Evolutionary conservation across 176 grass and related monocot species (phyloP), one percentile per base, ranked within the genome.

Genomic region (Raddia distichophylla): DNA sequence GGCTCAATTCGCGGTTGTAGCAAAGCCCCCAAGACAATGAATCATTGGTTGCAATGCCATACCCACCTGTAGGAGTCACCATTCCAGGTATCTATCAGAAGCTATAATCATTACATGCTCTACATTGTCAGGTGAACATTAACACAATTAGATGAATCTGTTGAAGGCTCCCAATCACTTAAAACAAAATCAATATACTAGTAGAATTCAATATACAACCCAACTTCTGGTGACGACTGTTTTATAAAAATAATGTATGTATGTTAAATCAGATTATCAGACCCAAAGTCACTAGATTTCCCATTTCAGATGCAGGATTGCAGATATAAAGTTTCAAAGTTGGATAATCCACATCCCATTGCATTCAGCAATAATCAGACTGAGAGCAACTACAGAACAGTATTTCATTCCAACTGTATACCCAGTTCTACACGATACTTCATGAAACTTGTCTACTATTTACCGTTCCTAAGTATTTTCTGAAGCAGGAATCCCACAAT

Each of bases 1-100:
- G 91, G 87, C 94, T 94, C 89, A 97, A 53, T 77, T 97, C 91
- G 52, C 79, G 89, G 51, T 90, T 97, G 86, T 94, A 97, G 80
- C 94, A 97, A 66, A 97, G 76, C 56, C 91, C 94, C 85, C 91
- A 97, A 73, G 91, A 89, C 51, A 83, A 76, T 57, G 77, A 59
- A 82, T 89, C 94, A 83, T 83, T 89, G 64, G 82, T 61, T 3
- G 82, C 82, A 19, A 76, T 87, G n/a, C 76, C 42, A 74, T 88
- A 90, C 84, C 91, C 94, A 88, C 94, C 91, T 97, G 54, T 11
- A 79, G 32, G 40, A 73, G 48, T 48, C 27, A 44, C 2, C 37
- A 32, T 70, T 56, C 9, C 55, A 68, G 15, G 15, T 80, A 75
- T 2, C 42, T 33, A 73, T 67, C 19, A 68, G 54, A 80, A 62